phyloP scores from a whole-genome alignment of 768 basidiomycete genomes.

The Russula brevipes region DNA sequence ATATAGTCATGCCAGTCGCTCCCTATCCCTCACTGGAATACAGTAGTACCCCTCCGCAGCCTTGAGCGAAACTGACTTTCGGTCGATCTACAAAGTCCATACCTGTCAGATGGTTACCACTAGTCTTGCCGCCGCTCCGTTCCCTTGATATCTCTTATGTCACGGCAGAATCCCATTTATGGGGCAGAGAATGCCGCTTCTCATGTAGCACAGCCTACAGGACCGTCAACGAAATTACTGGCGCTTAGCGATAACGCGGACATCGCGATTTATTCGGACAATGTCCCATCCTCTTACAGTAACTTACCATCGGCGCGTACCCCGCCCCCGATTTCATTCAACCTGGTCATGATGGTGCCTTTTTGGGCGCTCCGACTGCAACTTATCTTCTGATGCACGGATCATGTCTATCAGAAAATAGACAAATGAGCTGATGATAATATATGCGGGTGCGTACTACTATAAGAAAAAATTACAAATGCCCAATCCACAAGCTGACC shows the following conservation, averaged over 20 bases:
- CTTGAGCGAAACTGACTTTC: neutral
- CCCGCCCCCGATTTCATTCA: neutral
- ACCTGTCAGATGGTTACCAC: no score
- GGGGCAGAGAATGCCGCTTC: neutral
- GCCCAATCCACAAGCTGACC: neutral
- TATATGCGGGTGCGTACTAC: neutral
- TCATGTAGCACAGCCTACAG: neutral
- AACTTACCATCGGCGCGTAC: neutral
- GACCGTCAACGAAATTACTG: neutral
- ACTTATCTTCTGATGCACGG: neutral
- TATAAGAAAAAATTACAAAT: neutral
- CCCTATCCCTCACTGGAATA: neutral
- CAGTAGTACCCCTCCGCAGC: neutral
- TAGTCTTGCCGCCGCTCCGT: neutral
- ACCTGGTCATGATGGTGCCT: neutral
- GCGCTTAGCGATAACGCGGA: neutral
- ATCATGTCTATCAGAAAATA: neutral
- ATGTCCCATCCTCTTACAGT: neutral
- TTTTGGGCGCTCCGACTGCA: neutral
- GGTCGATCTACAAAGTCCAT: neutral
- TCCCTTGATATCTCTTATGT: neutral
- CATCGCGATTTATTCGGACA: neutral
- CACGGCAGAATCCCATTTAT: no score
- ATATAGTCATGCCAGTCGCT: neutral
- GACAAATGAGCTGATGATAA: neutral